A percentile compares a stretch with the other conserved stretches of the same genome.
phyloP scores from a whole-genome alignment of 176 grass and related monocot species.

The Rhynchospora tenuis region DNA sequence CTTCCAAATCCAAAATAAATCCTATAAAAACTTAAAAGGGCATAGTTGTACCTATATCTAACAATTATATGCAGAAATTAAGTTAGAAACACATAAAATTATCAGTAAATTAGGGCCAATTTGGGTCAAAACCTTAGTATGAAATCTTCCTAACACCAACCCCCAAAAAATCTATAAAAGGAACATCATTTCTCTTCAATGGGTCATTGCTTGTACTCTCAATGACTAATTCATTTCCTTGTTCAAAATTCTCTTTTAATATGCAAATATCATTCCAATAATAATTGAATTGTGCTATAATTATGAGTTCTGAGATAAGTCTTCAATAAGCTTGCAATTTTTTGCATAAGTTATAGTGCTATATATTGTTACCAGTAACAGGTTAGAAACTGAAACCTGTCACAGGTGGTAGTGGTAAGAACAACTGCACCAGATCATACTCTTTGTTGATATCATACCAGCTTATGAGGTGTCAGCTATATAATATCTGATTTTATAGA shows the following conservation, averaged over 20 bases:
- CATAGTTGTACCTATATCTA: no score
- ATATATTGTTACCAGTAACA: neutral
- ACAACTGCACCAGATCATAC: neutral
- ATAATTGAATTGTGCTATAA: no score
- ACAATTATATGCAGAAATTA: no score
- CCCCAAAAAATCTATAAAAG: slow-evolving; percentile 58
- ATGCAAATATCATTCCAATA: no score
- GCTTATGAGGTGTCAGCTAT: neutral
- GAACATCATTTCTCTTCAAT: slow-evolving; percentile 24
- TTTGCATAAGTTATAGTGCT: neutral
- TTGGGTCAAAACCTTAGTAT: no score
- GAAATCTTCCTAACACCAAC: no score
- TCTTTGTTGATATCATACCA: neutral
- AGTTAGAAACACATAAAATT: no score
- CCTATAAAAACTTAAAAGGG: no score
- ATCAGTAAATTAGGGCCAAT: no score
- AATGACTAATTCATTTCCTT: neutral
- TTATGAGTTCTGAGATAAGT: no score
- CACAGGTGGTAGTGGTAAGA: neutral
- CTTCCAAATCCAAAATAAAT: no score
- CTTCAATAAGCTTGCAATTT: neutral
- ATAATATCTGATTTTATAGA: no score
- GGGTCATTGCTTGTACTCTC: neutral
- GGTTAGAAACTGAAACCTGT: neutral
- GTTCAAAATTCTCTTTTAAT: slow-evolving; percentile 23